Evolutionary conservation across 2,329 filamentous ascomycete genomes (phyloP), one percentile per base, ranked within the genome.

Genomic region (Metarhizium humberi): DNA sequence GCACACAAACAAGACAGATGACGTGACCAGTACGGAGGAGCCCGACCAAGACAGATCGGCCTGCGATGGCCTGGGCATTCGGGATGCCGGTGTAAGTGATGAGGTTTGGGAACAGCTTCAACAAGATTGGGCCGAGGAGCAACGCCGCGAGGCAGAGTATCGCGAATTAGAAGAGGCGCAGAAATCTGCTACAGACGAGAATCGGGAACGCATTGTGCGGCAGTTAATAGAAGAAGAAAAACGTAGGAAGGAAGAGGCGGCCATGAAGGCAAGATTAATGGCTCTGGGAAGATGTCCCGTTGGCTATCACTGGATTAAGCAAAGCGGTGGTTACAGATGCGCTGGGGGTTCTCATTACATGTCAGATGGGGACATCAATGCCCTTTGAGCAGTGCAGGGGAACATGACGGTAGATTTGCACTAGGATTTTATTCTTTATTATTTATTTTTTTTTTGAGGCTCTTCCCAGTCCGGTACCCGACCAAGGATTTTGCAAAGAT

Each of bases 251-350:
- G 59, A 69, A 53, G 69, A 75, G 57, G 72, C 73, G 30, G 61
- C 66, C 18, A 66, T 61, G 11, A 75, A 79, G 67, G 59, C 63
- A 43, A 83, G 78, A 61, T 63, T 90, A 59, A 67, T 63, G 59
- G 34, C 60, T 1, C 73, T 81, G 71, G 86, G 86, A 0, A 51
- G 67, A 0, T 91, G 86, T 65, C 71, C 74, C 0, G 42, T 54
- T 18, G 86, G 85, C 0, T 90, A 50, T 62, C 54, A 56, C 0
- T 90, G 86, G 86, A 81, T 86, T 30, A 81, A 79, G 60, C 77
- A 85, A 61, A 45, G 2, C 1, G 63, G 62, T 1, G 86, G 86
- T 0, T 90, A 82, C 66, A 67, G 83, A 5, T 89, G 86, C 69
- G 75, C 75, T 0, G 86, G 78, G 0, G 85, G 85, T 0, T 63